Base-by-base conservation (phyloP, 1,139 yeast genomes). In the Yamadazyma atmosphaerica region DNA sequence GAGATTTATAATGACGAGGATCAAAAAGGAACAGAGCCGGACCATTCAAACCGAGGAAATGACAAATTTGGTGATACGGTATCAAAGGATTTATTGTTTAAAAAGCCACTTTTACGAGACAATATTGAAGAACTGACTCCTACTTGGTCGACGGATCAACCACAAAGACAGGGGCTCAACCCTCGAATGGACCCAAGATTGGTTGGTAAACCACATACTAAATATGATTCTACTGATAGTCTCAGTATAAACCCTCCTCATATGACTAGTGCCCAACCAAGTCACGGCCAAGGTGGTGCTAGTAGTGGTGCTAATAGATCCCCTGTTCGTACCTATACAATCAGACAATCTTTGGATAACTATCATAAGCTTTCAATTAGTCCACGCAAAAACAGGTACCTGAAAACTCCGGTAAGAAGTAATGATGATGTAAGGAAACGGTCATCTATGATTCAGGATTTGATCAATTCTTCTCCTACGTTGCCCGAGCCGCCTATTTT, bases 381-480 rank as follows among this genome's bases (percentile, higher is more conserved):
- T 38, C 75, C 68, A 19, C 37, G 32, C 16, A 55, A 56, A 45
- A 66, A 56, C 39, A 49, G 41, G 36, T 43, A 46, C 27, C 46
- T 44, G 33, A 46, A 40, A 42, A 55, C 49, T 37, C 55, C 47
- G 45, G 52, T 41, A 42, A 44, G 44, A 24, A 12, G 24, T 13
- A 40, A 38, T 44, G 45, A 41, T 36, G 47, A 50, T 50, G 43
- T 54, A 27, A 41, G 58, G 19, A 52, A 65, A 35, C 55, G 77
- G 36, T 67, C 76, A 6, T 63, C 75, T 18, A 55, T 70, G 48
- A 68, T 74, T 13, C 70, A 69, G 39, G 63, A 65, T 35, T 62
- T 68, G 33, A 55, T 69, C 35, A 71, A 74, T 41, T 74, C 80
- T 0, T 75, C 80, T 1, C 81, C 81, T 0, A 72, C 77, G 9